Percentiles rank a stretch among this genome's conserved stretches.
These are phyloP conservation scores for Penicillium italicum DNA, from an alignment of 2,329 filamentous ascomycete species.

Conservation along the genomic window DNA sequence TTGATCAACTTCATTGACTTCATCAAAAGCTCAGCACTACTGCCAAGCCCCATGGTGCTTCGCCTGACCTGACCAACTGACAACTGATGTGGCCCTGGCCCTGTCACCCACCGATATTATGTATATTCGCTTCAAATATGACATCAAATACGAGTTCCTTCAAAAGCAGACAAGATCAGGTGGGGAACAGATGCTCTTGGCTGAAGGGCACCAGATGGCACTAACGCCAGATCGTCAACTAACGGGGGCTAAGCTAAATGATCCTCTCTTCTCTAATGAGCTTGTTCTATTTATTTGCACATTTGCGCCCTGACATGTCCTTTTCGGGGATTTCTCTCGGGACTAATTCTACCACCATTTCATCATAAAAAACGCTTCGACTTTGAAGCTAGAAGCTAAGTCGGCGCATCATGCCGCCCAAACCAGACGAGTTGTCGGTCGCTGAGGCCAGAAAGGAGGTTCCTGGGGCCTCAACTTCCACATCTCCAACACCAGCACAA, in stretches of 20 bases:
- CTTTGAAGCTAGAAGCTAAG: background rate
- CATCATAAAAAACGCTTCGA: background rate
- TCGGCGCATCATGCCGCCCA: conserved; percentile 12
- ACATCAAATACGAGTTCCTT: background rate
- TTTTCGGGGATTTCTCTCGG: background rate
- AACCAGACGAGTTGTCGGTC: conserved; percentile 7
- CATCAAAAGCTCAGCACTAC: background rate
- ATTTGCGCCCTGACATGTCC: conserved; percentile 5
- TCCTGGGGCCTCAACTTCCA: background rate
- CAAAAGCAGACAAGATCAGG: conserved; percentile 11
- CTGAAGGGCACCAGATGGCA: conserved; percentile 6
- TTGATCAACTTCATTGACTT: background rate
- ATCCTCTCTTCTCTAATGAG: conserved; percentile 20
- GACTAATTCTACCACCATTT: background rate
- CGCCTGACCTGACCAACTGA: conserved; percentile 24
- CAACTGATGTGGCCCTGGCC: background rate
- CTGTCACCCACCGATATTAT: conserved; percentile 5
- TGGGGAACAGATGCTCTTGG: conserved; percentile 5
- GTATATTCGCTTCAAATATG: background rate
- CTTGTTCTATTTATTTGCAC: background rate
- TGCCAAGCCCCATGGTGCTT: conserved; percentile 8
- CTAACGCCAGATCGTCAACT: conserved; percentile 19
- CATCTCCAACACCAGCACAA: background rate
- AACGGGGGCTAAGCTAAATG: conserved; percentile 17
- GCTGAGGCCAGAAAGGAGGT: conserved; percentile 2